These are phyloP conservation scores for Leishmania arabica DNA, from an alignment of 208 protist genomes.

Conservation along the genomic window DNA sequence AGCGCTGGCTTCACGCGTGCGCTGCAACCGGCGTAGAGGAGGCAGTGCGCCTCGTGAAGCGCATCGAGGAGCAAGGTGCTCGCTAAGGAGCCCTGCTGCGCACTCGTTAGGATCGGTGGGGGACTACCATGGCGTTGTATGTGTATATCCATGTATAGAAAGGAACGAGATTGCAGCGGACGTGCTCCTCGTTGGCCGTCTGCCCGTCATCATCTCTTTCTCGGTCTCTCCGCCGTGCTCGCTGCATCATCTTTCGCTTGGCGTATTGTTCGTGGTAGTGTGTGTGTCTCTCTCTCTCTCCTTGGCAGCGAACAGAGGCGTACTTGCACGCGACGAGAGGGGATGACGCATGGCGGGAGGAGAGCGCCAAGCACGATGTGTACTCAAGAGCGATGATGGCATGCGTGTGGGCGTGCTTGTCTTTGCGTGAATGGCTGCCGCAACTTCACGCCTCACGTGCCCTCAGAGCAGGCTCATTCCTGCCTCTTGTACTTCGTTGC, in stretches of 20 bases:
- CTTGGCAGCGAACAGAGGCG: background rate
- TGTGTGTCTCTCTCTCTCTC: too few species aligned
- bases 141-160: background rate
- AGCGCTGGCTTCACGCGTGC: conserved; percentile 61
- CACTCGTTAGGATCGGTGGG: background rate
- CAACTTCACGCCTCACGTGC: background rate
- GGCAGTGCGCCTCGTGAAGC: conserved; percentile 53
- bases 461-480: background rate
- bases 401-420: background rate
- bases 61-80: conserved; percentile 6
- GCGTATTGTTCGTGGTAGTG: background rate
- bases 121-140: background rate
- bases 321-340: background rate
- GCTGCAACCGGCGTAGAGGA: conserved; percentile 61
- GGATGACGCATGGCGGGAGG: background rate
- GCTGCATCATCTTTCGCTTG: background rate
- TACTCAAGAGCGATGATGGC: background rate
- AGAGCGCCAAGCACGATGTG: background rate
- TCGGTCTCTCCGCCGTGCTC: background rate
- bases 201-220: background rate
- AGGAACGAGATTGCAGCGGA: background rate
- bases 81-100: background rate
- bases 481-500: background rate
- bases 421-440: background rate
- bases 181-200: background rate